Evolutionary conservation across 2,329 filamentous ascomycete species (phyloP).

Genomic region (Clathrospora elynae): DNA sequence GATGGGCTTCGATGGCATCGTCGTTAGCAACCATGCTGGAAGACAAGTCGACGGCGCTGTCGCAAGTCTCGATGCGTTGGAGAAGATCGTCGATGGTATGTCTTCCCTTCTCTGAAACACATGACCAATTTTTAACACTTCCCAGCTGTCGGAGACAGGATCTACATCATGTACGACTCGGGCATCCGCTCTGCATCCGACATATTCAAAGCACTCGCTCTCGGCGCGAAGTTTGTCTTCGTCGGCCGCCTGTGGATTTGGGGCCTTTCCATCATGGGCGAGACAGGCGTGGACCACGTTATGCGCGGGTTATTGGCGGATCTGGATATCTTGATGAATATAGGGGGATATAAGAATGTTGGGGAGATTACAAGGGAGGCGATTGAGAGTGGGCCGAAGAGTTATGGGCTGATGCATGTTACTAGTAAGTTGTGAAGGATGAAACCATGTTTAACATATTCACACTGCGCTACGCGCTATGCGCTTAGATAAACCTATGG

Average conservation of each 20-base stretch:
- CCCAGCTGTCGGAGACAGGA: slow-evolving; percentile 55
- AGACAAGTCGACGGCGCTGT: slow-evolving; percentile 67
- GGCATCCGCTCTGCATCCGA: slow-evolving; percentile 63
- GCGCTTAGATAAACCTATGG: too few species aligned
- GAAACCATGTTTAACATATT: neutral
- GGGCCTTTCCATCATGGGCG: slow-evolving; percentile 64
- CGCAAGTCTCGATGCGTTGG: slow-evolving; percentile 63
- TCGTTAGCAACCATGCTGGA: slow-evolving; percentile 74
- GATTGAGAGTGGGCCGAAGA: slow-evolving; percentile 34
- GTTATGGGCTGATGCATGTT: slow-evolving; percentile 29
- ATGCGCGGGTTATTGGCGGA: slow-evolving; percentile 66
- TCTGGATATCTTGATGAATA: slow-evolving; percentile 66
- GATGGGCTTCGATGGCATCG: slow-evolving; percentile 67
- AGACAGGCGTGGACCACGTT: slow-evolving; percentile 65
- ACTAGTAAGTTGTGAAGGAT: slow-evolving; percentile 31
- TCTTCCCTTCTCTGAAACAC: slow-evolving; percentile 1
- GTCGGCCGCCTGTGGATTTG: slow-evolving; percentile 66
- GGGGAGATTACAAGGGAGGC: slow-evolving; percentile 56
- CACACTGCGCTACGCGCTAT: too few species aligned
- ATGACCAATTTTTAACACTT: neutral
- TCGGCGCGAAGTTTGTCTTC: slow-evolving; percentile 67
- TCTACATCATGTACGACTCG: slow-evolving; percentile 65
- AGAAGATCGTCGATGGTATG: slow-evolving; percentile 61
- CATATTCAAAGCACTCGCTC: slow-evolving; percentile 64
- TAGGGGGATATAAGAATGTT: slow-evolving; percentile 60